Evolutionary conservation across 345 rosid genomes (phyloP), one percentile per base, ranked within the genome.

Genomic region (Gossypium ekmanianum): DNA sequence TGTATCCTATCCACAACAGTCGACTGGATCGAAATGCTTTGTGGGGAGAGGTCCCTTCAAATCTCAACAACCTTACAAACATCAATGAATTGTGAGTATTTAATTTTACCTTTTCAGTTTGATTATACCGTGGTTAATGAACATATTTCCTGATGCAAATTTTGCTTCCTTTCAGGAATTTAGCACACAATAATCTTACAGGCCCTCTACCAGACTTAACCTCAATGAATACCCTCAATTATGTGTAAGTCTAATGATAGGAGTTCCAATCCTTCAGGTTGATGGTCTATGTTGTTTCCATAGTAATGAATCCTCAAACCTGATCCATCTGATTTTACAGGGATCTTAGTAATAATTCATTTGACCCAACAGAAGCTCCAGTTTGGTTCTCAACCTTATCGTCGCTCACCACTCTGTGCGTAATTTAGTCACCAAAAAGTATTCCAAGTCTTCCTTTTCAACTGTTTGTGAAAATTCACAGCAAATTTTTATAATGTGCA

Each of bases 21-120:
- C 98, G 98, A 65, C 98, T 93, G 56, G 99, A 95, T 80, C 89
- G 99, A 83, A 95, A 95, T 82, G 77, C 79, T 51, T 71, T 95
- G 18, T 68, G 83, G 10, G 98, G 93, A 73, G 76, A 77, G 71
- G 88, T 88, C 51, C 97, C 97, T 39, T 71, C 82, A 72, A 90
- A 82, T 84, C 84, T 95, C 76, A 87, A 85, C 76, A 93, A 93
- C 85, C 96, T 95, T 48, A 83, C 91, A 61, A 90, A 79, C 65
- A 71, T 91, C 79, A 84, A 80, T 48, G 95, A 91, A 83, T 66
- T 95, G 99, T 95, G 77, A 75, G 99, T 82, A 44, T 61, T 52
- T 70, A 79, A 11, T 44, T 56, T 62, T 72, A 55, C 61, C 43
- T 65, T 72, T 20, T 74, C 56, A 51, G n/a, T 69, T 12, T 11